Percentiles rank a stretch among this genome's conserved stretches.
phyloP scores from a whole-genome alignment of 495 filamentous ascomycete species.

The Cudoniella acicularis region DNA sequence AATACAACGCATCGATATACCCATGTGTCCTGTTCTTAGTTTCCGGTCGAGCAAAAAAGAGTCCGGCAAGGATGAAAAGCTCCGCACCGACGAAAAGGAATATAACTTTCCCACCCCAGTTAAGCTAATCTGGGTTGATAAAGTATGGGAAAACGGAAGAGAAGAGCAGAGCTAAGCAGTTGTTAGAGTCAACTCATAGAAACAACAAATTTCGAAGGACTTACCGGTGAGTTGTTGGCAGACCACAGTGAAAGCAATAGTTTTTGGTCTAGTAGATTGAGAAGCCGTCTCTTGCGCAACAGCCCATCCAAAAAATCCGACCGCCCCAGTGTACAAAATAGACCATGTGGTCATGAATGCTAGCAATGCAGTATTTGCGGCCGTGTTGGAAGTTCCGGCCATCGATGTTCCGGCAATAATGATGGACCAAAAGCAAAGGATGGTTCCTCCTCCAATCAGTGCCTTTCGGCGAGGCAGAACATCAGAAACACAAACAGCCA shows the following conservation, averaged over 20 bases:
- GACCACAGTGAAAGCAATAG: neutral
- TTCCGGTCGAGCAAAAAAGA: conserved; percentile 69
- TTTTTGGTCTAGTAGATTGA: neutral
- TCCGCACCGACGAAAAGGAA: neutral
- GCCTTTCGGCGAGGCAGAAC: neutral
- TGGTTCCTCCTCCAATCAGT: neutral
- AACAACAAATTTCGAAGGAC: neutral
- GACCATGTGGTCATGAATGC: neutral
- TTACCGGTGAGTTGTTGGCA: neutral
- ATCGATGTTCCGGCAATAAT: neutral
- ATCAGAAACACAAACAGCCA: conserved; percentile 15
- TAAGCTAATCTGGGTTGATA: neutral
- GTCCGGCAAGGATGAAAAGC: conserved; percentile 44
- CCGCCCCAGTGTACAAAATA: neutral
- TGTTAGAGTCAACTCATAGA: neutral
- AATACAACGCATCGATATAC: conserved; percentile 67
- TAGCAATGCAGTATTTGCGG: neutral
- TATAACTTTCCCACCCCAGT: neutral
- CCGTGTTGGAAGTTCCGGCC: neutral
- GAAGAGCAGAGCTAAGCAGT: neutral
- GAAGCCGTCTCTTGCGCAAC: neutral
- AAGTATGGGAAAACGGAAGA: neutral
- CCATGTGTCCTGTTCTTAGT: conserved; percentile 64
- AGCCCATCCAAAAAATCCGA: neutral
- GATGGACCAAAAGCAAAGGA: conserved; percentile 1